Evolutionary conservation across 2,329 filamentous ascomycete species (phyloP).

Genomic region (Penicillium sp.): DNA sequence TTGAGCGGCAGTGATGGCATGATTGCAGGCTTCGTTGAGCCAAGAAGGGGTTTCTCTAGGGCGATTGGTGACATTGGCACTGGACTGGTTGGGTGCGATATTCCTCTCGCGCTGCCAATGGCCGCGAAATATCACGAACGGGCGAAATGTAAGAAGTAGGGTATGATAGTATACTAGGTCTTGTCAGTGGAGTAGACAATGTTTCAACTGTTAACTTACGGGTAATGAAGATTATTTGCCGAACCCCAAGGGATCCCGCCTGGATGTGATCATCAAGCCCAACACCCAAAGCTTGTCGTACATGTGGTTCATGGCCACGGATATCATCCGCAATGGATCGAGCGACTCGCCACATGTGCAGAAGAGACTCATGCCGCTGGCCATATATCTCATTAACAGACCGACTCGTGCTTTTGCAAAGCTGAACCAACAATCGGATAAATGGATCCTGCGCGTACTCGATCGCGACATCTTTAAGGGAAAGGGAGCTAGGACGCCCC

Average conservation of each 20-base stretch:
- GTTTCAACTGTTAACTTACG: constrained; percentile 22
- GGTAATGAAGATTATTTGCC: constrained; percentile 36
- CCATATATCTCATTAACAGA: constrained; percentile 38
- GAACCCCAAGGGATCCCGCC: constrained; percentile 34
- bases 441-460: constrained; percentile 36
- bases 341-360: constrained; percentile 33
- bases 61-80: constrained; percentile 8
- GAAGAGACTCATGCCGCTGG: constrained; percentile 33
- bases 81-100: constrained; percentile 7
- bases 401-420: constrained; percentile 36
- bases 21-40: constrained; percentile 40
- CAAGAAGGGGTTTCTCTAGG: constrained; percentile 28
- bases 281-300: constrained; percentile 26
- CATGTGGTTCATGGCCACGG: constrained; percentile 21
- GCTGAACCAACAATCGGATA: constrained; percentile 28
- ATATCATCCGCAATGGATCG: constrained; percentile 28
- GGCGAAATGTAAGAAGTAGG: constrained; percentile 37
- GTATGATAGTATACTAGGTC: constrained; percentile 39
- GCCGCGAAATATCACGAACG: constrained; percentile 40
- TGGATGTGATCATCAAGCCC: constrained; percentile 32
- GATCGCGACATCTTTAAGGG: constrained; percentile 31
- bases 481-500: constrained; percentile 37
- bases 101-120: constrained; percentile 33
- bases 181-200: not conserved
- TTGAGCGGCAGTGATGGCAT: constrained; percentile 36